Conservation (phyloP, 2,329 filamentous ascomycete species). For the Colletotrichum destructivum region DNA sequence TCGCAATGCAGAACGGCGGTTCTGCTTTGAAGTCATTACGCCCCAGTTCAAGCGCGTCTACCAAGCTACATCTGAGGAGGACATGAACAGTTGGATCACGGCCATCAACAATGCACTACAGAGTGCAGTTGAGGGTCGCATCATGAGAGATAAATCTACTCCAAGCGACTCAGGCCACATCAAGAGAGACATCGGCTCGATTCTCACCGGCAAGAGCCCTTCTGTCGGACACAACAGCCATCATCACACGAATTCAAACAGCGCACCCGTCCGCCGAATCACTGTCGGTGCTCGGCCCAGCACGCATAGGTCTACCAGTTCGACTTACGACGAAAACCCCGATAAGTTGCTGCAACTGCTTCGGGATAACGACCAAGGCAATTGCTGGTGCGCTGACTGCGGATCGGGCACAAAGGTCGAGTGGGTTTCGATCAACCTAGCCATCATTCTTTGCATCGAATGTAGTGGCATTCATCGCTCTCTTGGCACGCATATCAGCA, state of each 20-base stretch:
- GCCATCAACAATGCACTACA: slow-evolving; percentile 98
- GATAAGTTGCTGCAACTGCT: slow-evolving; percentile 90
- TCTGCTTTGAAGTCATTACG: slow-evolving; percentile 99
- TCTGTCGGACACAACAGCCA: slow-evolving; percentile 73
- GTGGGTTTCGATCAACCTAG: slow-evolving; percentile 98
- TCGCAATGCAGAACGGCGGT: slow-evolving; percentile 91
- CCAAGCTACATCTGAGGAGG: slow-evolving; percentile 97
- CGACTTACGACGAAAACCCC: slow-evolving; percentile 84
- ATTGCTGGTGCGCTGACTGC: slow-evolving; percentile 95
- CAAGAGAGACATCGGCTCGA: slow-evolving; percentile 90
- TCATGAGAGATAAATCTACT: slow-evolving; percentile 66
- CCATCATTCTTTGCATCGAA: slow-evolving; percentile 96
- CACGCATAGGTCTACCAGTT: slow-evolving; percentile 78
- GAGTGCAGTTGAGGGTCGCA: slow-evolving; percentile 90
- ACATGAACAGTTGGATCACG: slow-evolving; percentile 97
- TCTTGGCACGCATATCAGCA: slow-evolving; percentile 96
- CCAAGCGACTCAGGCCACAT: slow-evolving; percentile 69
- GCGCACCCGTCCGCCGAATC: slow-evolving; percentile 83
- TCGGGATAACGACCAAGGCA: slow-evolving; percentile 91
- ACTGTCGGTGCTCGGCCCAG: slow-evolving; percentile 91
- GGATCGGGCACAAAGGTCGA: slow-evolving; percentile 93
- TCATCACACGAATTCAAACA: slow-evolving; percentile 61
- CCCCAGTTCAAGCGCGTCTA: slow-evolving; percentile 97
- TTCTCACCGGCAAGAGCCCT: slow-evolving; percentile 91
- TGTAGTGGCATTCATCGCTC: slow-evolving; percentile 98